These are phyloP conservation scores for Zizania latifolia DNA, from an alignment of 176 grass and related monocot genomes.

Conservation along the genomic window DNA sequence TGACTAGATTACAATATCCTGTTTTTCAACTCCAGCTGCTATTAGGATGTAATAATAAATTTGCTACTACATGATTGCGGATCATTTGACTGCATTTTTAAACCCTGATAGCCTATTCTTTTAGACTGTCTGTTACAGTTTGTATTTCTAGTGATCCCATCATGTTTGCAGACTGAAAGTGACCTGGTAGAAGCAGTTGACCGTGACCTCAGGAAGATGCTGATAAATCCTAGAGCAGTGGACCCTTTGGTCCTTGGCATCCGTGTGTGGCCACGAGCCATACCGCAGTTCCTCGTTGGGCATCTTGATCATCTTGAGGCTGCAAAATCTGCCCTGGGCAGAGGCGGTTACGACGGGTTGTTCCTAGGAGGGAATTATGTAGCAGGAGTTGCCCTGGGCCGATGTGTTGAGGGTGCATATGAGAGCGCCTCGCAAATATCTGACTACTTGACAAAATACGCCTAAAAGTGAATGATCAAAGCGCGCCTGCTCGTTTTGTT, in stretches of 20 bases:
- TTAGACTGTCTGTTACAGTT: background rate
- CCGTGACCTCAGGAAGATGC: constrained; percentile 74
- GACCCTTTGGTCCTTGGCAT: constrained; percentile 66
- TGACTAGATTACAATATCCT: background rate
- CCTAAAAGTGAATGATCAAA: constrained; percentile 43
- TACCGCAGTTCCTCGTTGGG: constrained; percentile 84
- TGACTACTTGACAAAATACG: constrained; percentile 65
- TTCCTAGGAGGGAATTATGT: constrained; percentile 92
- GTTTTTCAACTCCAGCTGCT: background rate
- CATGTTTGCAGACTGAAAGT: constrained; percentile 50
- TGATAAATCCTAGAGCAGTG: constrained; percentile 64
- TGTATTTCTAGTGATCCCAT: background rate
- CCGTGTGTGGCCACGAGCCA: constrained; percentile 82
- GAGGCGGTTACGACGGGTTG: constrained; percentile 43
- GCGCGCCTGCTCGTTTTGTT: background rate
- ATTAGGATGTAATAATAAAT: background rate
- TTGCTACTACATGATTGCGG: background rate
- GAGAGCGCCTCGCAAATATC: constrained; percentile 60
- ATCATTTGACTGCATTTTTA: background rate
- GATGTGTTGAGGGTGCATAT: constrained; percentile 78
- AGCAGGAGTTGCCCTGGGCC: constrained; percentile 79
- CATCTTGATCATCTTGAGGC: constrained; percentile 74
- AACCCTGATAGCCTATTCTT: background rate
- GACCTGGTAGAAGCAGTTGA: constrained; percentile 88
- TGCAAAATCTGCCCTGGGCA: constrained; percentile 47